Conservation (phyloP, 2,329 filamentous ascomycete genomes). For the Aureobasidium sp. region DNA sequence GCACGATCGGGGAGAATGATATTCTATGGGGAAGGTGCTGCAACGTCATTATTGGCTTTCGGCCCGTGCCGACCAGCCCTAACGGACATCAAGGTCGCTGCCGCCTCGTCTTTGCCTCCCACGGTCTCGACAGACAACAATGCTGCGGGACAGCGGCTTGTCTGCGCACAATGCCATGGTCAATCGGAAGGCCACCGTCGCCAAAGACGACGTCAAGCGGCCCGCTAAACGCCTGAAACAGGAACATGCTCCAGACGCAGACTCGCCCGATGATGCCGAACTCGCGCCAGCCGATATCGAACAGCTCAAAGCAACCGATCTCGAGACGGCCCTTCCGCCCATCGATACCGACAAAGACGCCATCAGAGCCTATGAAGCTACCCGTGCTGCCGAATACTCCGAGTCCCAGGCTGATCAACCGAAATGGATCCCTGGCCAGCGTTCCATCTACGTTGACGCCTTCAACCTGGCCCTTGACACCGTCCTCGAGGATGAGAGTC, state of each 20-base stretch:
- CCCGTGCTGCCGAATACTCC: slow-evolving; percentile 34
- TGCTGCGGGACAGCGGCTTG: slow-evolving; percentile 34
- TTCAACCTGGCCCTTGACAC: slow-evolving; percentile 90
- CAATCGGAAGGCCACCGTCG: slow-evolving; percentile 39
- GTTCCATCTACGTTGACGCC: slow-evolving; percentile 92
- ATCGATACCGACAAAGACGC: slow-evolving; percentile 62
- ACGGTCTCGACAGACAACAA: slow-evolving; percentile 4
- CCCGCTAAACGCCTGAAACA: slow-evolving; percentile 38
- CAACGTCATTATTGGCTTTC: neutral
- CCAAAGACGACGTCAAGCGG: slow-evolving; percentile 30
- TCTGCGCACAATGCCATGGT: slow-evolving; percentile 45
- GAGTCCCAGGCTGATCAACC: slow-evolving; percentile 35
- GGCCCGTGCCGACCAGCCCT: neutral
- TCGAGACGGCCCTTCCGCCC: slow-evolving; percentile 64
- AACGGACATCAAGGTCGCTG: slow-evolving; percentile 3
- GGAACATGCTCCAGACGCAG: slow-evolving; percentile 19
- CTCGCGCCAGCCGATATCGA: slow-evolving; percentile 22
- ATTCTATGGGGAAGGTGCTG: slow-evolving; percentile 1
- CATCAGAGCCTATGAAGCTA: slow-evolving; percentile 70
- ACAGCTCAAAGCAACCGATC: slow-evolving; percentile 46
- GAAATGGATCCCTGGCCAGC: slow-evolving; percentile 68
- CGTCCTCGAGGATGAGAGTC: slow-evolving; percentile 79
- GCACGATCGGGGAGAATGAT: neutral
- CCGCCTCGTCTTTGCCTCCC: neutral
- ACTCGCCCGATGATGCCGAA: slow-evolving; percentile 18